Base-by-base conservation (phyloP, 176 grass and related monocot genomes). In the Aegilops bicornis region DNA sequence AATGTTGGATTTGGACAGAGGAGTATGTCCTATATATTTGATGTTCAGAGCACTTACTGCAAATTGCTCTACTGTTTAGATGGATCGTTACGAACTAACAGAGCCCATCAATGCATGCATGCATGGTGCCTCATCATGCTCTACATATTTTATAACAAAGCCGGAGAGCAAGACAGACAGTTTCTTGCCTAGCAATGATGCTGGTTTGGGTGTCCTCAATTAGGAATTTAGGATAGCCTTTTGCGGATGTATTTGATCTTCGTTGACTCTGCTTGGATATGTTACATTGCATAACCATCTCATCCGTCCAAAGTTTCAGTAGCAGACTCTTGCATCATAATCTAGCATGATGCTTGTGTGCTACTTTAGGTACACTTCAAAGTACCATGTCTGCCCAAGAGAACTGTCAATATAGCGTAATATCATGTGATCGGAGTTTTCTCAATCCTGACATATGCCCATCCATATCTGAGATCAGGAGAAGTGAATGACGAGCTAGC, bases 91-190 rank as follows among this genome's bases (percentile, higher is more conserved):
- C 33, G 29, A 81, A 69, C 37, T 84, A 84, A 68, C 30, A 54
- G 65, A 69, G 76, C 2, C 4, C 69, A 87, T 84, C 48, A 76
- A 70, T 61, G 33, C 47, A 81, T 89, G 79, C 77, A 83, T 87
- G 89, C 85, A 84, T 77, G 68, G 70, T 81, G 69, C 69, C 39
- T 91, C 85, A 84, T 91, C 81, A 87, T 87, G 59, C 5, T 91
- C 27, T 3, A 29, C 52, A 30, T 76, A 67, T 80, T 83, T 78
- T 88, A 77, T 81, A 39, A 64, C 64, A 50, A 70, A 84, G 48
- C 30, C 42, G 64, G 39, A 85, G 31, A 77, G 47, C 45, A 42
- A 61, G 81, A 54, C 54, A 43, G 62, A 80, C 37, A 31, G 45
- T 80, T 80, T 87, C 69, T 68, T 84, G 69, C 63, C 65, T 79